Evolutionary conservation across 345 rosid genomes (phyloP).

Genomic region (Raphanus raphanistrum): DNA sequence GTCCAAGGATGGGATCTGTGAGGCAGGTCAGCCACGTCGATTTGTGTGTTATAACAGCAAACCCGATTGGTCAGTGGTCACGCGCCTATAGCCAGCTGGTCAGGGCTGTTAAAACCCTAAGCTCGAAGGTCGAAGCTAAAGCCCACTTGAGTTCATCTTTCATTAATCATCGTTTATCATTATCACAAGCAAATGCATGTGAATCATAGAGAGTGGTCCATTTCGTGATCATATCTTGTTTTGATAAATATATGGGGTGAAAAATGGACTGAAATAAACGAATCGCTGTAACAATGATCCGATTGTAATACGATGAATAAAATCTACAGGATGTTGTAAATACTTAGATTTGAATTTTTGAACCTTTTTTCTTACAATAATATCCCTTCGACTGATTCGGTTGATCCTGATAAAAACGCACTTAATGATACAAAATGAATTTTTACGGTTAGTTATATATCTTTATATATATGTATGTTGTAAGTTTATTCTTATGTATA

Average conservation of each 20-base stretch:
- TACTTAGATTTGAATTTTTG: neutral
- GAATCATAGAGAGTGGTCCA: slow-evolving; percentile 28
- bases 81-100: slow-evolving; percentile 22
- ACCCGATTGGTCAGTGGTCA: slow-evolving; percentile 13
- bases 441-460: neutral
- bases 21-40: slow-evolving; percentile 26
- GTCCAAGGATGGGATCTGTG: slow-evolving; percentile 7
- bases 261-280: neutral
- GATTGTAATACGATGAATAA: neutral
- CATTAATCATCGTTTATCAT: slow-evolving; percentile 10
- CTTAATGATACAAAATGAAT: too few species aligned
- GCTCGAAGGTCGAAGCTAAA: slow-evolving; percentile 24
- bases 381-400: too few species aligned
- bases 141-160: slow-evolving; percentile 22
- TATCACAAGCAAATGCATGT: slow-evolving; percentile 22
- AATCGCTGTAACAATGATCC: neutral
- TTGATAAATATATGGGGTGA: neutral
- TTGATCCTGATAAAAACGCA: too few species aligned
- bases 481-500: neutral
- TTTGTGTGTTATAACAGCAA: neutral
- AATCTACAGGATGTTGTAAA: neutral
- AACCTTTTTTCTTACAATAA: too few species aligned
- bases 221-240: neutral
- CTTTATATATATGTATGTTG: neutral
- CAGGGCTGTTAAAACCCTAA: slow-evolving; percentile 27